These are phyloP conservation scores for Solanum hybrid DNA, from an alignment of 305 asterid species.

Conservation along the genomic window DNA sequence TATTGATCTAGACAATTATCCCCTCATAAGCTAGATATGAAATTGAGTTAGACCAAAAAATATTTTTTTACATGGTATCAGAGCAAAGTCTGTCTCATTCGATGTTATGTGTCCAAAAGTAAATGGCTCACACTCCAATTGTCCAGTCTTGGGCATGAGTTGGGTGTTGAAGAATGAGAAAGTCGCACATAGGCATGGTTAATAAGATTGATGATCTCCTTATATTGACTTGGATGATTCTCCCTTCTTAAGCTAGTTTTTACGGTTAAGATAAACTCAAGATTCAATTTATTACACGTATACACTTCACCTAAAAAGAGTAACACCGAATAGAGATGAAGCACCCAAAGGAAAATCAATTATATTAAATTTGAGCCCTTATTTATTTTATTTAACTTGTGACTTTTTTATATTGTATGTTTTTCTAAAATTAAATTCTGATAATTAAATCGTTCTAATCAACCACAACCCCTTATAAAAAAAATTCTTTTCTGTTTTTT, in stretches of 20 bases:
- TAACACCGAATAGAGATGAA: background rate
- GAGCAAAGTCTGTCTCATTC: background rate
- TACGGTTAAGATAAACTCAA: background rate
- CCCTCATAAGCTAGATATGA: background rate
- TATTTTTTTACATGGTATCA: background rate
- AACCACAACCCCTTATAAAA: background rate
- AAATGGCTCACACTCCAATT: background rate
- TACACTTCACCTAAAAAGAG: background rate
- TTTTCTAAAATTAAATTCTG: background rate
- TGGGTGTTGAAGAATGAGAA: background rate
- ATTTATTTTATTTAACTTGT: too few relatives aligned
- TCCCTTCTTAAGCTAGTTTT: background rate
- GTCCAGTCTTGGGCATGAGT: background rate
- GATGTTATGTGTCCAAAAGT: background rate
- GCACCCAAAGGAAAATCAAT: background rate
- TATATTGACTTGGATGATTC: background rate
- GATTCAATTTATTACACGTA: background rate
- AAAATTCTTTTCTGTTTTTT: background rate
- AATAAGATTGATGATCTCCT: background rate
- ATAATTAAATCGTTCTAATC: background rate
- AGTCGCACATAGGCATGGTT: accelerated
- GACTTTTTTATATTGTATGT: background rate
- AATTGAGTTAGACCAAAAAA: background rate
- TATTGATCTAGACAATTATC: background rate
- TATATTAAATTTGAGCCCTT: background rate